Evolutionary conservation across 306 rosid species (phyloP), one percentile per base, ranked within the genome.

Genomic region (Begonia masoniana): DNA sequence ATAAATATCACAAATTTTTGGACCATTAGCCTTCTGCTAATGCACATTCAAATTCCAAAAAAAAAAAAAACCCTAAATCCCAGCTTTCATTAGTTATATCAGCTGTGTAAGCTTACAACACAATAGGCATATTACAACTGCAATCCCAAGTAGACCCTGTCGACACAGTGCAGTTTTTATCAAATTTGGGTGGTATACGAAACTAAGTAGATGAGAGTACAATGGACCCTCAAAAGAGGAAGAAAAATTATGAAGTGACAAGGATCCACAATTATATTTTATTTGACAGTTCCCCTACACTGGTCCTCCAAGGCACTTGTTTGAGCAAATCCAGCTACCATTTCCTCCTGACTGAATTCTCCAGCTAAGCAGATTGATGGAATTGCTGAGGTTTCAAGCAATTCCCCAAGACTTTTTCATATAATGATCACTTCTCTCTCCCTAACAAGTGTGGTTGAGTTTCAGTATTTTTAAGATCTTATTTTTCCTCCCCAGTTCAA

Each of bases 141-240:
- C 39, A 31, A 31, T 31, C 39, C 7, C 39, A 31, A 31, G 39
- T 31, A 31, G 39, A 31, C 8, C 39, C 7, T 31, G 9, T 7
- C 4, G 39, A 31, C 39, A 7, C 39, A 0, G 39, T 50, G 59
- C 65, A 45, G 69, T 70, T 55, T 26, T 74, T 74, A 62, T 68
- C 84, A 64, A 72, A 78, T 71, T 24, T 61, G 63, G 76, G 74
- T 80, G 70, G 72, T 69, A 69, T 76, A 67, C 97, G 91, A 68
- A 77, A 82, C 91, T 63, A 24, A 43, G 65, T 58, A 62, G 58
- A 67, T 67, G 47, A 73, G 59, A 55, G 74, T 42, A 71, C 74
- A 68, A 58, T 71, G 74, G 71, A 66, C 68, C 61, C 59, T 74
- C 67, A 57, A 61, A 62, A 66, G 56, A 62, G 35, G 68, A 71